A percentile compares a stretch with the other conserved stretches of the same genome.
Conservation (phyloP, 1,284 basidiomycete genomes). For the Trametes polyzona region DNA sequence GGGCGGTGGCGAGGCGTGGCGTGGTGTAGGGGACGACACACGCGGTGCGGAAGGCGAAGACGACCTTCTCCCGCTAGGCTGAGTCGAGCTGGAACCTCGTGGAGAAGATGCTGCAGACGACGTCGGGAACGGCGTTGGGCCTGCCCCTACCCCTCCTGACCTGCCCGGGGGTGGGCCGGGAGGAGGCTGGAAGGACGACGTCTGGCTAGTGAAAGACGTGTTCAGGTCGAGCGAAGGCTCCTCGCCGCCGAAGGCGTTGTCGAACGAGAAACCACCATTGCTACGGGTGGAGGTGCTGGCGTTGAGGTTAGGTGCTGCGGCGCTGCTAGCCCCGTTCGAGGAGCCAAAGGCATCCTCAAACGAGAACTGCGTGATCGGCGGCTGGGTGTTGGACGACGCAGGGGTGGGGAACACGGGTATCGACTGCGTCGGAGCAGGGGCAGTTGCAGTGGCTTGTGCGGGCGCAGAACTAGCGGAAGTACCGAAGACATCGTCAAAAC, state of each 20-base stretch:
- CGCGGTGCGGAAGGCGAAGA: slow-evolving; percentile 28
- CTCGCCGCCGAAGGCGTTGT: slow-evolving; percentile 61
- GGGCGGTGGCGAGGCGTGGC: slow-evolving; percentile 54
- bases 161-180: slow-evolving; percentile 38
- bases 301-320: slow-evolving; percentile 9
- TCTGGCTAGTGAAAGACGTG: slow-evolving; percentile 33
- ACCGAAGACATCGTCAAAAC: slow-evolving; percentile 34
- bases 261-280: slow-evolving; percentile 49
- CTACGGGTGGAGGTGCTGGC: slow-evolving; percentile 17
- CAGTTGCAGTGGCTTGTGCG: slow-evolving; percentile 24
- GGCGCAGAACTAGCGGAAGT: slow-evolving; percentile 20
- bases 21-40: slow-evolving; percentile 48
- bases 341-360: slow-evolving; percentile 59
- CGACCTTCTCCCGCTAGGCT: slow-evolving; percentile 30
- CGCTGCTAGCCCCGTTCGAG: slow-evolving; percentile 24
- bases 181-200: slow-evolving; percentile 30
- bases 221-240: slow-evolving; percentile 49
- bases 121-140: slow-evolving; percentile 38
- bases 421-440: slow-evolving; percentile 20
- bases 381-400: slow-evolving; percentile 8
- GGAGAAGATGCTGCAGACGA: slow-evolving; percentile 43
- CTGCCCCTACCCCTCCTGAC: too few species aligned
- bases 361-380: slow-evolving; percentile 37
- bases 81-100: slow-evolving; percentile 33
- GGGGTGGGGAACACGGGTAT: slow-evolving; percentile 18